Evolutionary conservation across 345 rosid genomes (phyloP).

Genomic region (Balakata baccata): DNA sequence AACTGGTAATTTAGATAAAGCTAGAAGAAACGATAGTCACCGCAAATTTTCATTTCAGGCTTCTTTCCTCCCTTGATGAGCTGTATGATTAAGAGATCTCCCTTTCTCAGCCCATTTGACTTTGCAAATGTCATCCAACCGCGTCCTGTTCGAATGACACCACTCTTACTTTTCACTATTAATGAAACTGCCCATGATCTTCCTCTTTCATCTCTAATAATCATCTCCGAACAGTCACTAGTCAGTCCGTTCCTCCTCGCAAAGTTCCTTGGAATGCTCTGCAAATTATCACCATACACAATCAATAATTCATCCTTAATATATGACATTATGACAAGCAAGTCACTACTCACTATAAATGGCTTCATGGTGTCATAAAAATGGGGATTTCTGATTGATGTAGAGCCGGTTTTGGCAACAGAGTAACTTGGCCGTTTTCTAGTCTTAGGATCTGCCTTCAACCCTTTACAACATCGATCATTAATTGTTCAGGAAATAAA

Average conservation of each 20-base stretch:
- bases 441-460: neutral
- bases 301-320: neutral
- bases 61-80: neutral
- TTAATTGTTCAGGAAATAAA: neutral
- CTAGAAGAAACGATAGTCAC: too few species aligned
- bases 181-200: neutral
- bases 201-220: neutral
- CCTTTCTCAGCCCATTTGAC: neutral
- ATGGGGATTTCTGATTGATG: neutral
- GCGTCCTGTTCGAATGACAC: neutral
- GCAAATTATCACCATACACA: neutral
- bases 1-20: too few species aligned
- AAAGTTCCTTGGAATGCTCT: neutral
- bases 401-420: neutral
- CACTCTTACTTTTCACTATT: neutral
- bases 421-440: neutral
- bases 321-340: neutral
- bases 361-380: neutral
- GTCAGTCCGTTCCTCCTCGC: neutral
- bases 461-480: neutral
- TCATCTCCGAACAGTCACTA: neutral
- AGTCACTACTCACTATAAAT: neutral
- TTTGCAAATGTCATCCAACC: slow-evolving; percentile 3
- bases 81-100: neutral
- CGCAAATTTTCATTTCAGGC: neutral